Evolutionary conservation across 176 grass and related monocot genomes (phyloP), one percentile per base, ranked within the genome.

Genomic region (Miscanthus lutarioriparius): DNA sequence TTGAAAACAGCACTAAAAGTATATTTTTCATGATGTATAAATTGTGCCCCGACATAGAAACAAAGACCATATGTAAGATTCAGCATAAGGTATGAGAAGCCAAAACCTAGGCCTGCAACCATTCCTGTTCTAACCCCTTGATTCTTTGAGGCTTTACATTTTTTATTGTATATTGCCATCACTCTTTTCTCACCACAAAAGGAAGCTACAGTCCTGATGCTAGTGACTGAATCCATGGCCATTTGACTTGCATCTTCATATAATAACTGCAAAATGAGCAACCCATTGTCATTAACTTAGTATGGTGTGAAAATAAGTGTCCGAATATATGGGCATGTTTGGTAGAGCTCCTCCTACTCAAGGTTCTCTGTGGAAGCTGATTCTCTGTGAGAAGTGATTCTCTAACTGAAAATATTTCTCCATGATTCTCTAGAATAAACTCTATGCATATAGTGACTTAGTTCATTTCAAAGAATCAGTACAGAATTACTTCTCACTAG

Each of bases 181-280:
- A 95, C 30, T 75, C 71, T 87, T 77, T 95, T 80, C 48, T 90
- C 88, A 7, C 79, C 83, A 81, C 82, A 95, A 73, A 90, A 92
- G 10, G 93, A 92, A 76, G 88, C 90, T 38, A 95, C 90, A 9
- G 93, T 95, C 73, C 86, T 89, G 66, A 95, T 95, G 59, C 90
- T 88, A 59, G 82, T 37, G 5, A 95, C 80, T 69, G 93, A 85
- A 74, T 95, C 90, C 25, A 80, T 95, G 59, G 90, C 93, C 44
- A 92, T 85, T 74, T 95, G 90, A 78, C 93, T 90, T 54, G 93
- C 93, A 77, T 92, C 93, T 86, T 95, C 93, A 74, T 92, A 92
- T 85, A 90, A 88, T 30, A 77, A 73, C 93, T 95, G 56, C 67
- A 79, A 58, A 81, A 80, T 37, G 20, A 82, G 19, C 7, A 80